Base-by-base conservation (phyloP, 257 asterid species). In the Penstemon newberryi region DNA sequence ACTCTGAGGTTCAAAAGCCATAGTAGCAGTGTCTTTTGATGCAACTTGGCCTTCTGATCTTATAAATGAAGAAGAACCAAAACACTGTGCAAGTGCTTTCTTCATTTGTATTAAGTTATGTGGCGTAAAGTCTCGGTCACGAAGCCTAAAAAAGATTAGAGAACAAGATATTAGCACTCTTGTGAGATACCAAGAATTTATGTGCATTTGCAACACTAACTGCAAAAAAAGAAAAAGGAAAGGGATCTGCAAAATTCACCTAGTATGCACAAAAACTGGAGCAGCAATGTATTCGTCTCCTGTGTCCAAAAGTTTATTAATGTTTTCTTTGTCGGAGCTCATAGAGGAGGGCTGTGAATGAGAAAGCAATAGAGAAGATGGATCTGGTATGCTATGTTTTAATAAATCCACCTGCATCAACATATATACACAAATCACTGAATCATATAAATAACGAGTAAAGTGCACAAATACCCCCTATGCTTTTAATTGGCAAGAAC, bases 331-430 rank as follows among this genome's bases (percentile, higher is more conserved):
- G 72, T 86, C 92, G 46, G 80, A 72, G 77, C 65, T 80, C 77
- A 67, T 45, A 40, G 57, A 67, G 33, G 87, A 78, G 73, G 70
- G 82, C 65, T 82, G 96, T 41, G 86, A 81, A 69, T 85, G 91
- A 65, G 87, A 68, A 73, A 83, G 70, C 51, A 94, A 71, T 13
- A 73, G 72, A 54, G 96, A 88, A 67, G 98, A 90, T 45, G 98
- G 98, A 71, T 93, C 98, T 3, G 97, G 96, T 75, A 90, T 80
- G 40, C 88, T 85, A 60, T 88, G 96, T 78, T 93, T 93, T 71
- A 93, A 77, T 73, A 93, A 74, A 83, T 90, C 96, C 78, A 87
- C 97, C 90, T 92, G 84, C 70, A 77, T 58, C 70, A 67, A 33
- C 65, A 73, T 25, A 63, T 13, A 18, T 39, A 66, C 60, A 66